phyloP scores from a whole-genome alignment of 805 yeast genomes.

The Ogataea nitratoaversa region DNA sequence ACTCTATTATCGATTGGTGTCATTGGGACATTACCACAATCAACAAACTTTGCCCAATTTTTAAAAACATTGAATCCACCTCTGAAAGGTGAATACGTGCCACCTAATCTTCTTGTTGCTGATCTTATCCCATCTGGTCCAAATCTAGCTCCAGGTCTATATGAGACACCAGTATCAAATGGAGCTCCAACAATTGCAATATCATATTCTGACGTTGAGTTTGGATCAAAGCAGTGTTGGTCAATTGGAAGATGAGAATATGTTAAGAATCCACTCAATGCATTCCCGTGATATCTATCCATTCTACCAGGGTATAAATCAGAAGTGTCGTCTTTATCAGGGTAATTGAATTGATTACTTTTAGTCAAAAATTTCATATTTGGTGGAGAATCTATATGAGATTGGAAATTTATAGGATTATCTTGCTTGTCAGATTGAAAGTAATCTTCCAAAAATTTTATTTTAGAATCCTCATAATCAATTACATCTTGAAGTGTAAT shows the following conservation, averaged over 20 bases:
- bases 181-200: constrained; percentile 55
- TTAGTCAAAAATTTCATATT: constrained; percentile 7
- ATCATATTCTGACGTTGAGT: constrained; percentile 28
- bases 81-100: constrained; percentile 35
- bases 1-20: constrained; percentile 52
- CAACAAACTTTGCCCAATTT: constrained; percentile 37
- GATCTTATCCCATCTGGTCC: constrained; percentile 49
- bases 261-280: constrained; percentile 16
- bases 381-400: constrained; percentile 9
- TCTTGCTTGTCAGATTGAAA: constrained; percentile 10
- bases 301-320: constrained; percentile 17
- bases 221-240: constrained; percentile 14
- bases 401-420: constrained; percentile 5
- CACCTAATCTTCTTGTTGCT: constrained; percentile 39
- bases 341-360: constrained; percentile 9
- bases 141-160: constrained; percentile 52
- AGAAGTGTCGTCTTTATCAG: constrained; percentile 19
- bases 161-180: constrained; percentile 50
- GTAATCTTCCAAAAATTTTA: constrained; percentile 18
- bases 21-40: constrained; percentile 56
- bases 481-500: background rate
- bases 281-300: constrained; percentile 21
- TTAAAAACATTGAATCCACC: constrained; percentile 31
- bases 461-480: constrained; percentile 13
- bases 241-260: constrained; percentile 18